These are phyloP conservation scores for Botryotinia narcissicola DNA, from an alignment of 2,329 filamentous ascomycete genomes.

Conservation along the genomic window DNA sequence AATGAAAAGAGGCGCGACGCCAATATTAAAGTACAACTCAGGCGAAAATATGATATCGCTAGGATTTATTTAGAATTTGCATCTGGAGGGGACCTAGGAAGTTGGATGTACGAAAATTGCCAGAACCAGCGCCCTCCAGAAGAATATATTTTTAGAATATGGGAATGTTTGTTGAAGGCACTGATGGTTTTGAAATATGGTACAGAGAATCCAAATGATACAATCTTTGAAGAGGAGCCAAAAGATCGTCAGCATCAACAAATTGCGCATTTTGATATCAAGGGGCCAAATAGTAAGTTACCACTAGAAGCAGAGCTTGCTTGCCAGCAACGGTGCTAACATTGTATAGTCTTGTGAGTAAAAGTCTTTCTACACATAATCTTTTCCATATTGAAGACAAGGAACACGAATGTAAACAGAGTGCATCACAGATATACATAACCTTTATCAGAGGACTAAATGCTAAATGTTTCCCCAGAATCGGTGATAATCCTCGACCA, in stretches of 20 bases:
- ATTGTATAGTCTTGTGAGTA: slow-evolving; percentile 7
- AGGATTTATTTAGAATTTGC: slow-evolving; percentile 17
- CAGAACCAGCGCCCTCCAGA: neutral
- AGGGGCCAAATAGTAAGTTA: neutral
- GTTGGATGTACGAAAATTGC: neutral
- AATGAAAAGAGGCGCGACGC: neutral
- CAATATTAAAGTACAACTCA: neutral
- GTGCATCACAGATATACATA: neutral
- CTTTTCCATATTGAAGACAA: neutral
- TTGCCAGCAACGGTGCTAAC: neutral
- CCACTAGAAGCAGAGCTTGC: neutral
- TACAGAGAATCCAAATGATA: neutral
- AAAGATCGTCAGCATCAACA: neutral
- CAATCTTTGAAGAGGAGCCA: neutral
- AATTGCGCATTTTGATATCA: slow-evolving; percentile 10
- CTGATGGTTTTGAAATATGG: slow-evolving; percentile 8
- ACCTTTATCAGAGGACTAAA: neutral
- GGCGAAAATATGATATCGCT: neutral
- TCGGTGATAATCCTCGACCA: neutral
- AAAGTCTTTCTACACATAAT: neutral
- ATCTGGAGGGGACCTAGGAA: neutral
- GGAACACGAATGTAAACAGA: neutral
- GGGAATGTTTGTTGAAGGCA: slow-evolving; percentile 16
- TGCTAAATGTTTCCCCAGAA: neutral
- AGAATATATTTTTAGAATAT: slow-evolving; percentile 7